Percentiles rank a stretch among this genome's conserved stretches.
These are phyloP conservation scores for Astrothelium macrocarpum DNA, from an alignment of 495 filamentous ascomycete genomes.

Conservation along the genomic window DNA sequence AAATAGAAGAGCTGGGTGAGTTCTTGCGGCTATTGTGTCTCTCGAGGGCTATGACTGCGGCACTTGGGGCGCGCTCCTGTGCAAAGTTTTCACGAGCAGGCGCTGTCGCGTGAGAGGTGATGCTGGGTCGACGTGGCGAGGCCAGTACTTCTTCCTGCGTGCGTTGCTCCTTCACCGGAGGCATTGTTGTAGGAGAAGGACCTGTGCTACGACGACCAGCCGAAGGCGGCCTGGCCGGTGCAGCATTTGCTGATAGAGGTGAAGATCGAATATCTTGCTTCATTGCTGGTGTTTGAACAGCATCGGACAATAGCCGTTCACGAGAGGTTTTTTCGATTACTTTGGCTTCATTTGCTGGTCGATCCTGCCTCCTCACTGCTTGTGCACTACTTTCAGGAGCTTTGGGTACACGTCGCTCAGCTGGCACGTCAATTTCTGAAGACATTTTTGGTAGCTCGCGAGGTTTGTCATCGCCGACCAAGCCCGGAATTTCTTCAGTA, in stretches of 20 bases:
- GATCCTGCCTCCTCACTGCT: background rate
- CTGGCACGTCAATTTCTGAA: background rate
- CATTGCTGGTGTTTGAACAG: background rate
- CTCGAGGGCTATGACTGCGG: conserved; percentile 36
- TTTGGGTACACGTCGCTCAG: background rate
- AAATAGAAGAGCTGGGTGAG: conserved; percentile 37
- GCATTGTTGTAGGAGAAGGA: conserved; percentile 2
- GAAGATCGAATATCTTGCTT: background rate
- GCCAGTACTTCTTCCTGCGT: conserved; percentile 13
- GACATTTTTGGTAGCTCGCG: conserved; percentile 18
- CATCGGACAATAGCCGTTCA: background rate
- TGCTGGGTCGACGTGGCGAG: conserved; percentile 28
- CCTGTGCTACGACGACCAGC: background rate
- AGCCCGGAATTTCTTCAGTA: conserved; percentile 67
- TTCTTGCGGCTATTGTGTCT: conserved; percentile 41
- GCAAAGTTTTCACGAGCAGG: conserved; percentile 49
- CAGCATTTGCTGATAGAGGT: background rate
- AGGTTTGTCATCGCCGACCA: conserved; percentile 66
- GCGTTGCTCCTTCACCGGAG: conserved; percentile 6
- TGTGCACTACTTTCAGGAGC: background rate
- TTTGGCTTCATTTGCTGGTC: background rate
- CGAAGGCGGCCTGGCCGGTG: background rate
- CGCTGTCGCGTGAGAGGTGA: conserved; percentile 46
- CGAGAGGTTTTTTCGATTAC: background rate
- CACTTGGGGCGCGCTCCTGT: conserved; percentile 21